phyloP scores from a whole-genome alignment of 129 eudicot genomes.

The Cynara cardunculus region DNA sequence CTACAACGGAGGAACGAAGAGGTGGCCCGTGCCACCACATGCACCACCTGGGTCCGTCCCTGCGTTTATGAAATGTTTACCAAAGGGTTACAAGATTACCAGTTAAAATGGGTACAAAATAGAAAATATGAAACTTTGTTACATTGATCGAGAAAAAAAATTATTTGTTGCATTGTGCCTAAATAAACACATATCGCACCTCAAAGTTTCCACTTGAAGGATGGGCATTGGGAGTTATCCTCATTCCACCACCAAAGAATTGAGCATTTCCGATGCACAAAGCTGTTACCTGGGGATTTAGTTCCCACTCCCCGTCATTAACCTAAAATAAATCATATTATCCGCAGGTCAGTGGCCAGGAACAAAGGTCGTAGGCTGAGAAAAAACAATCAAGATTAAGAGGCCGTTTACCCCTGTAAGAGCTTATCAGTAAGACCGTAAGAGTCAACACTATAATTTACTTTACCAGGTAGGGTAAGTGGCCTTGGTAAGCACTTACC shows the following conservation, averaged over 20 bases:
- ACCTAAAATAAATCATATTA: conserved; percentile 43
- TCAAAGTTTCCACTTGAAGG: conserved; percentile 79
- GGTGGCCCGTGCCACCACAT: no score
- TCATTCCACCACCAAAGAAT: conserved; percentile 99
- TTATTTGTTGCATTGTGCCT: background rate
- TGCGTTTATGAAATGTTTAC: no score
- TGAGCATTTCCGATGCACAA: conserved; percentile 96
- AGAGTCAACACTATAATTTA: no score
- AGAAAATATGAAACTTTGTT: background rate
- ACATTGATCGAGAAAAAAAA: background rate
- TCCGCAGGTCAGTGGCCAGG: background rate
- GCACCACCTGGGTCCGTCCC: no score
- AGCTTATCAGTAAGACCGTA: no score
- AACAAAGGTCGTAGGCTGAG: background rate
- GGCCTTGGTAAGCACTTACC: no score
- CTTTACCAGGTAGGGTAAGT: no score
- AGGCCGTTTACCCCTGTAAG: no score
- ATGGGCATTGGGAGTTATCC: conserved; percentile 88
- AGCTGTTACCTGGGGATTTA: conserved; percentile 80
- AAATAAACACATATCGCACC: conserved; percentile 40
- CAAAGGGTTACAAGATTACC: background rate
- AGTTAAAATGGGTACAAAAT: background rate
- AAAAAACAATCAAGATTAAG: background rate
- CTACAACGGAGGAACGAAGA: no score
- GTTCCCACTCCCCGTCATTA: conserved; percentile 92